A percentile compares a stretch with the other conserved stretches of the same genome.
These are phyloP conservation scores for Rhizophagus sp. DNA, from an alignment of 192 early-diverging fungal species.

Conservation along the genomic window DNA sequence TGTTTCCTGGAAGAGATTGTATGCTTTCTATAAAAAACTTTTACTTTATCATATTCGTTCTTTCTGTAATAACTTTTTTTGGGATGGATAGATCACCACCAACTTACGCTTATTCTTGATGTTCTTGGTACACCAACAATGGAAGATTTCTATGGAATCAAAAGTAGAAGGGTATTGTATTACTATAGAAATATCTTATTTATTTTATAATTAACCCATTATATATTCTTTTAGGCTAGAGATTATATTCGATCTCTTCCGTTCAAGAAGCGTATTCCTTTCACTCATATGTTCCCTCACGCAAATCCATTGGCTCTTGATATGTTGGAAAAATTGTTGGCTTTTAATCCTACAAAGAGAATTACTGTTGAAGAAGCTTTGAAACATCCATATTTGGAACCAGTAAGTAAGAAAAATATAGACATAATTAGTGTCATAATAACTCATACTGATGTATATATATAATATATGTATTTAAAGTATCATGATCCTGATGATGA, in stretches of 20 bases:
- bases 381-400: constrained; percentile 83
- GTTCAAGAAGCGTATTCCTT: constrained; percentile 81
- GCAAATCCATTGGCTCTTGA: constrained; percentile 88
- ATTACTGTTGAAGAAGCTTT: constrained; percentile 92
- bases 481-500: constrained; percentile 81
- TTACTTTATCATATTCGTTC: neutral
- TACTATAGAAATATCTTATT: neutral
- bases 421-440: neutral
- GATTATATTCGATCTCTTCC: constrained; percentile 90
- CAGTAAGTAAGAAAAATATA: constrained; percentile 12
- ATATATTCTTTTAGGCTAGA: constrained; percentile 59
- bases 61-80: neutral
- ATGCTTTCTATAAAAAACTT: constrained; percentile 5
- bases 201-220: neutral
- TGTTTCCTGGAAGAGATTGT: constrained; percentile 84
- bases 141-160: constrained; percentile 80
- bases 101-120: constrained; percentile 93
- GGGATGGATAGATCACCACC: constrained; percentile 72
- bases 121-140: constrained; percentile 96
- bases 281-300: constrained; percentile 81
- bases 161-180: constrained; percentile 58
- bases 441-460: neutral
- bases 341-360: constrained; percentile 83
- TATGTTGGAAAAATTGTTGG: constrained; percentile 83
- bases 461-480: neutral